phyloP scores from a whole-genome alignment of 108 stramenopile genomes.

The Cyclotella atomus region DNA sequence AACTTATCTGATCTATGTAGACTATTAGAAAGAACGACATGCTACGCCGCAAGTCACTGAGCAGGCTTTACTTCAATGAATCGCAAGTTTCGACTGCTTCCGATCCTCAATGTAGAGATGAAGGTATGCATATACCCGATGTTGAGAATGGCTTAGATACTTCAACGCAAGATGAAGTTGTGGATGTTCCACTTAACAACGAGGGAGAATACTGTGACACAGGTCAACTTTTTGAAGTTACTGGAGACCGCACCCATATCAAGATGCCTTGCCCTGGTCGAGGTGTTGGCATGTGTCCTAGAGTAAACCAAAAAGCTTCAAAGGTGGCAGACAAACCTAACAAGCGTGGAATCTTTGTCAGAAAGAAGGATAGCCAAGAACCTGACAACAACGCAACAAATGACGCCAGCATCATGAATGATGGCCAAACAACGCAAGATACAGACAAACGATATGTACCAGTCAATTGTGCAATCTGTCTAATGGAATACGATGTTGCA shows the following conservation, averaged over 20 bases:
- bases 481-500: constrained; percentile 38
- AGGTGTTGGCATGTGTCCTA: background rate
- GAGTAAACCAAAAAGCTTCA: background rate
- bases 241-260: constrained; percentile 22
- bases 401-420: background rate
- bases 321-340: constrained; percentile 1
- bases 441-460: constrained; percentile 16
- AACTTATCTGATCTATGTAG: background rate
- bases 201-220: background rate
- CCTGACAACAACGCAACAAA: background rate
- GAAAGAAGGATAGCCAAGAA: background rate
- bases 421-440: background rate
- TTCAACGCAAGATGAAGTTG: background rate
- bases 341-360: background rate
- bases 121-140: background rate
- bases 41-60: constrained; percentile 8
- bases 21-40: constrained; percentile 32
- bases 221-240: background rate
- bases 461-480: constrained; percentile 48
- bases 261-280: constrained; percentile 20
- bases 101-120: constrained; percentile 7
- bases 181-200: too few relatives aligned
- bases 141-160: constrained; percentile 1
- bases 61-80: background rate
- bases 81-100: background rate